Percentiles rank a stretch among this genome's conserved stretches.
These are phyloP conservation scores for Aureobasidium sp. DNA, from an alignment of 2,329 filamentous ascomycete genomes.

Conservation along the genomic window DNA sequence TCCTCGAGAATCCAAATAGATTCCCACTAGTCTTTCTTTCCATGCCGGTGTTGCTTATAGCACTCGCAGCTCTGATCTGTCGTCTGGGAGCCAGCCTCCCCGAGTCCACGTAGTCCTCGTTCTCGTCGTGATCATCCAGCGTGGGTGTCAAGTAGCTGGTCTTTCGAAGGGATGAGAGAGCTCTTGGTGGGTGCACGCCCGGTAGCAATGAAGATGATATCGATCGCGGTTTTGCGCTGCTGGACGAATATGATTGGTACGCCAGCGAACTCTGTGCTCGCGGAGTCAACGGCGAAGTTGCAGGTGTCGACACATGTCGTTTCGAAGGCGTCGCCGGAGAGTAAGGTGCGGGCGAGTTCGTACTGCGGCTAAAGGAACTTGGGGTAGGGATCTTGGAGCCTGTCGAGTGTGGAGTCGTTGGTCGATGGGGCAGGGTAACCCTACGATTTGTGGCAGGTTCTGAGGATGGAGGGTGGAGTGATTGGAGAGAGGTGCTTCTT, in stretches of 20 bases:
- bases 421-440: slow-evolving; percentile 15
- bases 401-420: slow-evolving; percentile 5
- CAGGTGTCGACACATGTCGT: neutral
- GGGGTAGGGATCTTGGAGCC: slow-evolving; percentile 11
- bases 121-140: neutral
- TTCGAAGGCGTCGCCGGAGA: slow-evolving; percentile 5
- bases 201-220: neutral
- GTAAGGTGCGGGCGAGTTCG: neutral
- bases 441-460: slow-evolving; percentile 30
- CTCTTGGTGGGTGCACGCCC: neutral
- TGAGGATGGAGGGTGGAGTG: slow-evolving; percentile 25
- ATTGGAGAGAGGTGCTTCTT: slow-evolving; percentile 19
- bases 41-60: neutral
- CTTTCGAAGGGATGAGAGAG: slow-evolving; percentile 4
- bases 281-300: neutral
- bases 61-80: neutral
- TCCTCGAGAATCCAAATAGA: neutral
- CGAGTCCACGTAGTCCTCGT: neutral
- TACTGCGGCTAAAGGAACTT: slow-evolving; percentile 3
- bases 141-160: neutral
- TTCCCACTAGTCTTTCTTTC: neutral
- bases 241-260: neutral
- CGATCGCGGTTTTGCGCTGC: neutral
- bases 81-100: neutral
- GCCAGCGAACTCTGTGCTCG: slow-evolving; percentile 1